Conservation (phyloP, 176 grass and related monocot species). For the Aegilops tauschii region DNA sequence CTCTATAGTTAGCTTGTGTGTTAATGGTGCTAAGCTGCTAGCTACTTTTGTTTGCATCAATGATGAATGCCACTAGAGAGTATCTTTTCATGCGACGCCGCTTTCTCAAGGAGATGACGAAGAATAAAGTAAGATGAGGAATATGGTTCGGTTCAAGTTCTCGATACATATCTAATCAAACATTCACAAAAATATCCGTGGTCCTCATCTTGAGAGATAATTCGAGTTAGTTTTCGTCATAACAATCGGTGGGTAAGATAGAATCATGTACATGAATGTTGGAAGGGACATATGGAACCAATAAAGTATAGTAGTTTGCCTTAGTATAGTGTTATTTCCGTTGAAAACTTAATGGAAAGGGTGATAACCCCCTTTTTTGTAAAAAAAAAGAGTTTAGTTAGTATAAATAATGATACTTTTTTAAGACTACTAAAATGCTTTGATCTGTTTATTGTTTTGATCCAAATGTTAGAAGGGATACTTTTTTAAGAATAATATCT, state of each 20-base stretch:
- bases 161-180: background rate
- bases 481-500: background rate
- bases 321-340: background rate
- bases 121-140: constrained; percentile 4
- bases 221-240: background rate
- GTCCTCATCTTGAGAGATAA: background rate
- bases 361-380: too few relatives aligned
- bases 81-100: background rate
- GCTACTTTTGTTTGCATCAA: background rate
- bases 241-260: background rate
- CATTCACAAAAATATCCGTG: background rate
- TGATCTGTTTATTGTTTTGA: too few relatives aligned
- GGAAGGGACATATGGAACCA: background rate
- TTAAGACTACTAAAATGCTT: too few relatives aligned
- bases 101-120: background rate
- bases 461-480: too few relatives aligned
- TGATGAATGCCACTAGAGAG: background rate
- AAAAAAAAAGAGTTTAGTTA: too few relatives aligned
- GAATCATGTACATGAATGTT: background rate
- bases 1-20: background rate
- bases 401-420: too few relatives aligned
- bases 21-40: background rate
- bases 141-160: background rate
- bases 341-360: too few relatives aligned
- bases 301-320: background rate